Evolutionary conservation across 495 filamentous ascomycete species (phyloP), one percentile per base, ranked within the genome.

Genomic region (Achaetomiella virescens): DNA sequence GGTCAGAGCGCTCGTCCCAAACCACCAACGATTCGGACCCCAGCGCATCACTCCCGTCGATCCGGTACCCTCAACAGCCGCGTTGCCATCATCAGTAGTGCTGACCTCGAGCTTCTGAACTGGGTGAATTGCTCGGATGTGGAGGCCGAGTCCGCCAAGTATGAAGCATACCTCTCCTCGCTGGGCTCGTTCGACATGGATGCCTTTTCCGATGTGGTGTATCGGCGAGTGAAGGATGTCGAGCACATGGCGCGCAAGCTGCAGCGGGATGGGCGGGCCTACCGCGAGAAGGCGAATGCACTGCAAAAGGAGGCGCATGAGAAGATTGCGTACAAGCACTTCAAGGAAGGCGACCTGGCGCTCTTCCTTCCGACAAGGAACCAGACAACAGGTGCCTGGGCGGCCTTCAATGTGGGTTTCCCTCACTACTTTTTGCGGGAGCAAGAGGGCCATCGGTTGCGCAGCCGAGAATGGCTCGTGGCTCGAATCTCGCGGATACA

Each of bases 351-450:
- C 14, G 93, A 99, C 64, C 80, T 99, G 15, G 95, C 92, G 21
- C 78, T 99, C 10, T 99, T 99, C 75, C 77, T 97, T 12, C 93
- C 93, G 0, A 99, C 93, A 0, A 78, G 91, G 21, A 97, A 97
- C 60, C 91, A 96, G 66, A 86, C 86, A 22, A 93, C 90, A 6
- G 85, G 93, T 10, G 91, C 93, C 3, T 99, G 93, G 93, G 93
- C 93, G 5, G 93, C 95, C 3, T 99, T 99, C 76, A 99, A 99
- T 65, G 85, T 97, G 44, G 90, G 90, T 1, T 92, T 90, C 48
- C 93, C 93, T 14, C 93, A 99, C 69, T 97, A 90, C 72, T 99
- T 99, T 74, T 76, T 99, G 0, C 86, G 90, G 29, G 93, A 99
- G 69, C 89, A 95, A 69, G 91, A 96, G 53, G 76, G 78, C 0